Conservation (phyloP, 1,139 yeast species). For the Yamadazyma diddensiae region DNA sequence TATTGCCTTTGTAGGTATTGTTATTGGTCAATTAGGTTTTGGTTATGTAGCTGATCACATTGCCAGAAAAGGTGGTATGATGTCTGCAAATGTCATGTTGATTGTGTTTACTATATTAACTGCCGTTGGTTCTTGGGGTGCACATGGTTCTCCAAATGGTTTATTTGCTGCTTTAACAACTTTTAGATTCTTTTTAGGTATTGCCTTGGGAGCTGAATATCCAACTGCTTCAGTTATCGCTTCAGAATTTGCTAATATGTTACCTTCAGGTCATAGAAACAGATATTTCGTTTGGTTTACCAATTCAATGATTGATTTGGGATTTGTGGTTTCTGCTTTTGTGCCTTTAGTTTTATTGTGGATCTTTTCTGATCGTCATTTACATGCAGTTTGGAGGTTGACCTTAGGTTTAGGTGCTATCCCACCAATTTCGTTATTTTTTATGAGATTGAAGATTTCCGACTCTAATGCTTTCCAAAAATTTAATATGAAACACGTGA, state of each 20-base stretch:
- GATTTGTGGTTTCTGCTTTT: slow-evolving; percentile 80
- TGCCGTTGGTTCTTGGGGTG: slow-evolving; percentile 85
- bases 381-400: slow-evolving; percentile 86
- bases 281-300: slow-evolving; percentile 90
- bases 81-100: slow-evolving; percentile 67
- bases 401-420: slow-evolving; percentile 93
- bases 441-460: slow-evolving; percentile 69
- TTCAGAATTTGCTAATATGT: slow-evolving; percentile 80
- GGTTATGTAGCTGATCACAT: slow-evolving; percentile 78
- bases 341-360: slow-evolving; percentile 84
- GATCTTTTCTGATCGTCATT: slow-evolving; percentile 71
- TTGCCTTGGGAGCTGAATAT: slow-evolving; percentile 87
- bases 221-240: slow-evolving; percentile 94
- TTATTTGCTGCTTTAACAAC: slow-evolving; percentile 79
- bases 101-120: slow-evolving; percentile 73
- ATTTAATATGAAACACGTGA: slow-evolving; percentile 62
- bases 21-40: slow-evolving; percentile 78
- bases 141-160: slow-evolving; percentile 58
- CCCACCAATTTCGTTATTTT: slow-evolving; percentile 76
- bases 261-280: slow-evolving; percentile 81
- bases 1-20: slow-evolving; percentile 90
- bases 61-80: slow-evolving; percentile 80
- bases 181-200: slow-evolving; percentile 83
- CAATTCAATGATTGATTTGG: slow-evolving; percentile 81
- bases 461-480: slow-evolving; percentile 73